Percentiles rank a stretch among this genome's conserved stretches.
Evolutionary conservation across 805 yeast genomes (phyloP).

Genomic region (Pichia pseudocactophila): DNA sequence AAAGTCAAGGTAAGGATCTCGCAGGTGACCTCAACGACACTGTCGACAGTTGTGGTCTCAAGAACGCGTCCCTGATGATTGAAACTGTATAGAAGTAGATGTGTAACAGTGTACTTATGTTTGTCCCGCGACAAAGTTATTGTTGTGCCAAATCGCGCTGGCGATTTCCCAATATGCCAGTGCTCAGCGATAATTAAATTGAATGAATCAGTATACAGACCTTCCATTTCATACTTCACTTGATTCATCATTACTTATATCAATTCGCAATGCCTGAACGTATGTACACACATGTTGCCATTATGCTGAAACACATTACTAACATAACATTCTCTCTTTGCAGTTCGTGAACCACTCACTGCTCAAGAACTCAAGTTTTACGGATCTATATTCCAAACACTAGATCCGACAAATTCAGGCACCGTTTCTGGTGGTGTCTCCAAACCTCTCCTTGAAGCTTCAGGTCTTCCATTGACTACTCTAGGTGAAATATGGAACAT

Average conservation of each 20-base stretch:
- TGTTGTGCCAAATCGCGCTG: no score
- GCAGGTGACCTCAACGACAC: constrained; percentile 43
- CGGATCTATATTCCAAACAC: constrained; percentile 64
- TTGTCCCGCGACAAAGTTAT: neutral
- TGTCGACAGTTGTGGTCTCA: constrained; percentile 66
- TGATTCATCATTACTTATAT: no score
- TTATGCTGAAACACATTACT: constrained; percentile 1
- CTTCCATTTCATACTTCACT: no score
- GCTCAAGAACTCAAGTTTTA: constrained; percentile 70
- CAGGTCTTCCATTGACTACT: constrained; percentile 68
- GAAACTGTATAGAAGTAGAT: constrained; percentile 33
- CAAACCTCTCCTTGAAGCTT: constrained; percentile 71
- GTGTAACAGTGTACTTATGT: neutral
- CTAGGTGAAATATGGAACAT: constrained; percentile 91
- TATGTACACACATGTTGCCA: neutral
- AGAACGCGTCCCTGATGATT: constrained; percentile 70
- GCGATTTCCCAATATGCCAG: no score
- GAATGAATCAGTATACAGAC: no score
- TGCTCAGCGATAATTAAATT: no score
- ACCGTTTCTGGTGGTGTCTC: constrained; percentile 84
- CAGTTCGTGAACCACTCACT: constrained; percentile 33
- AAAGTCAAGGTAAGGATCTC: constrained; percentile 52
- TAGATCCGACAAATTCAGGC: constrained; percentile 75
- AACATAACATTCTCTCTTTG: constrained; percentile 13
- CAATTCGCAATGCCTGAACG: constrained; percentile 1